These are phyloP conservation scores for Drosera capensis DNA, from an alignment of 148 eudicot genomes.

Conservation along the genomic window DNA sequence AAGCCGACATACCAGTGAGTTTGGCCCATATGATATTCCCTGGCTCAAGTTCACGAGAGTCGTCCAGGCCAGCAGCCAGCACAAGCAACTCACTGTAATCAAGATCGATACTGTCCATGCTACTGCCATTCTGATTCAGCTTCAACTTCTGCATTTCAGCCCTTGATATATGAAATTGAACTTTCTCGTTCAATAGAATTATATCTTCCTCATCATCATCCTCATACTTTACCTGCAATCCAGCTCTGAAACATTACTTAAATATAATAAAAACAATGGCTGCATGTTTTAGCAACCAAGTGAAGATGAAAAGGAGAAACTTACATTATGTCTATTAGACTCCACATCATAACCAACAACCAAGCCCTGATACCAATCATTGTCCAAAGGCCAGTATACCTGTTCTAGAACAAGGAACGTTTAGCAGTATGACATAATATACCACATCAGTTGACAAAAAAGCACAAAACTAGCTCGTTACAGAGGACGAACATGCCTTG, in stretches of 20 bases:
- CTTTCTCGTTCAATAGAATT: conserved; percentile 43
- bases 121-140: conserved; percentile 25
- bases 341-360: conserved; percentile 34
- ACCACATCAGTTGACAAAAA: background rate
- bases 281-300: background rate
- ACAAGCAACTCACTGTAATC: conserved; percentile 68
- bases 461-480: background rate
- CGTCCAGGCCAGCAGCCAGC: conserved; percentile 82
- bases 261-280: conserved; percentile 2
- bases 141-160: conserved; percentile 54
- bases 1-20: conserved; percentile 49
- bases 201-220: conserved; percentile 74
- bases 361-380: conserved; percentile 60
- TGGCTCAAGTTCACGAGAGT: conserved; percentile 63
- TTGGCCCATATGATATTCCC: conserved; percentile 97
- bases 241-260: conserved; percentile 3
- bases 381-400: conserved; percentile 98
- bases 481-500: conserved; percentile 41
- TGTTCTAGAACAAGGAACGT: conserved; percentile 11
- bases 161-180: conserved; percentile 43
- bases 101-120: conserved; percentile 35
- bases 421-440: conserved; percentile 1
- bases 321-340: conserved; percentile 54
- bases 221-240: conserved; percentile 52
- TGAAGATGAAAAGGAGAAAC: background rate